These are phyloP conservation scores for Platanthera zijinensis DNA, from an alignment of 106 monocot genomes.

Conservation along the genomic window DNA sequence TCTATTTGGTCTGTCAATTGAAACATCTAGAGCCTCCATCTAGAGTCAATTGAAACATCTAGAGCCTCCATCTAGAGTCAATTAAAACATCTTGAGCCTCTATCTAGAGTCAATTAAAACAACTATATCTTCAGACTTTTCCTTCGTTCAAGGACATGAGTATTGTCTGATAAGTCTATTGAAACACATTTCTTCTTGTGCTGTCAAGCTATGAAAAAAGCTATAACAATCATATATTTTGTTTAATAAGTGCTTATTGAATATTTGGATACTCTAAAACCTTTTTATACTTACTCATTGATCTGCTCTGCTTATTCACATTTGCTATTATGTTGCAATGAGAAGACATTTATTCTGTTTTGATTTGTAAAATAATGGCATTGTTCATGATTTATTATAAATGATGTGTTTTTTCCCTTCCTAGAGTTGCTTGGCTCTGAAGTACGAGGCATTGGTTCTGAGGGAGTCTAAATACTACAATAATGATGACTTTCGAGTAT, in stretches of 20 bases:
- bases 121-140: too few relatives aligned
- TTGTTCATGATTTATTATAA: not conserved
- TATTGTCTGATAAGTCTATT: not conserved
- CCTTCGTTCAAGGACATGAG: too few relatives aligned
- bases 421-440: conserved; percentile 86
- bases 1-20: not conserved
- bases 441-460: conserved; percentile 76
- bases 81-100: too few relatives aligned
- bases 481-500: conserved; percentile 35
- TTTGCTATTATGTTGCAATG: not conserved
- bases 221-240: not conserved
- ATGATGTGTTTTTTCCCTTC: not conserved
- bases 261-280: not conserved
- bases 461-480: conserved; percentile 36
- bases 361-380: not conserved
- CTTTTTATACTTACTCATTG: not conserved
- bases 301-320: not conserved
- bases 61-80: too few relatives aligned
- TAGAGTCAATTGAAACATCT: too few relatives aligned
- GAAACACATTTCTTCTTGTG: not conserved
- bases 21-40: too few relatives aligned
- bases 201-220: not conserved
- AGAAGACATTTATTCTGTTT: not conserved
- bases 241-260: not conserved
- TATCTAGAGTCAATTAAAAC: too few relatives aligned